phyloP scores from a whole-genome alignment of 2,329 filamentous ascomycete species.

The Xylaria sp. region DNA sequence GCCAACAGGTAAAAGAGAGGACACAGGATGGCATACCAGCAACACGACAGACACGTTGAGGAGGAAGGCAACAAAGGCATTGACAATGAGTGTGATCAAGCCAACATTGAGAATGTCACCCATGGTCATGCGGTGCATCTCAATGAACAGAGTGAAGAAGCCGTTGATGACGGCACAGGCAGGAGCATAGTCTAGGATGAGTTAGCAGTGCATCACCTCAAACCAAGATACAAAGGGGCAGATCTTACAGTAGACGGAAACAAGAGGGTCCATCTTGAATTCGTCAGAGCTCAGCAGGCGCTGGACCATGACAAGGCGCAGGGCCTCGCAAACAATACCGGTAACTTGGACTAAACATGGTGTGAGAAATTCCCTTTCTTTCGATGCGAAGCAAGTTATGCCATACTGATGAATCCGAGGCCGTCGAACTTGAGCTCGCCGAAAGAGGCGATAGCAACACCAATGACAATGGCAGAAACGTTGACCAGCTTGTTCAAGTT shows the following conservation, averaged over 20 bases:
- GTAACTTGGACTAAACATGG: conserved; percentile 55
- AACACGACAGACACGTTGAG: conserved; percentile 82
- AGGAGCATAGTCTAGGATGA: conserved; percentile 66
- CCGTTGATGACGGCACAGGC: conserved; percentile 80
- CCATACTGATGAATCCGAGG: conserved; percentile 50
- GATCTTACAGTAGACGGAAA: conserved; percentile 46
- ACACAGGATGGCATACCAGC: conserved; percentile 54
- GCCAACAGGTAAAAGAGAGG: not conserved
- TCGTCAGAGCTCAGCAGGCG: conserved; percentile 72
- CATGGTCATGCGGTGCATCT: conserved; percentile 61
- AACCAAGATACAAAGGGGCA: not conserved
- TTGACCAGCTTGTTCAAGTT: conserved; percentile 44
- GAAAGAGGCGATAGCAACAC: conserved; percentile 48
- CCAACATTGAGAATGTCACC: conserved; percentile 62
- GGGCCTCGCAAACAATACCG: conserved; percentile 75
- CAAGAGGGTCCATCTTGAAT: conserved; percentile 82
- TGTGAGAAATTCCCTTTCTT: conserved; percentile 6
- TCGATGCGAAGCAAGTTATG: not conserved
- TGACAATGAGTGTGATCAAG: conserved; percentile 59
- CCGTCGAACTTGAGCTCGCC: conserved; percentile 67
- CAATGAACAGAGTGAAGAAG: conserved; percentile 62
- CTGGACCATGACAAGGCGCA: conserved; percentile 81
- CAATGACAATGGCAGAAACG: conserved; percentile 48
- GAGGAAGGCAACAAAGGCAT: conserved; percentile 71
- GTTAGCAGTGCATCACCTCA: conserved; percentile 3